Percentiles rank a stretch among this genome's conserved stretches.
Evolutionary conservation across 805 yeast genomes (phyloP).

Genomic region (Lipomyces chichibuensis): DNA sequence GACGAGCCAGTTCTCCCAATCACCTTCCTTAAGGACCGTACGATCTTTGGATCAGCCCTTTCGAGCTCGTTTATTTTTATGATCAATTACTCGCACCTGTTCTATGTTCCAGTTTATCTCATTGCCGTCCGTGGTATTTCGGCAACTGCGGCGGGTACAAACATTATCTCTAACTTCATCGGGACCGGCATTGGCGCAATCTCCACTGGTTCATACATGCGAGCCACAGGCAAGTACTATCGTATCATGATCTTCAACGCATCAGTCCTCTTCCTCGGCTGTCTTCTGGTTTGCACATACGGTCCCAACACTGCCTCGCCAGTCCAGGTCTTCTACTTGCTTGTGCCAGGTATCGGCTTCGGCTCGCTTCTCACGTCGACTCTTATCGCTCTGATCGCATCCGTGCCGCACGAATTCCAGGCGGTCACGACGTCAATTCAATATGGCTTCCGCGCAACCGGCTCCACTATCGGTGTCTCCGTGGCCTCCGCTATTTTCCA

Average conservation of each 20-base stretch:
- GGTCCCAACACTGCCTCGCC: constrained; percentile 39
- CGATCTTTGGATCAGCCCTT: constrained; percentile 66
- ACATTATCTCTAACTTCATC: constrained; percentile 58
- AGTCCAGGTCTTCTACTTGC: constrained; percentile 51
- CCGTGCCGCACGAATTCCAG: constrained; percentile 69
- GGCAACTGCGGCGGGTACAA: constrained; percentile 60
- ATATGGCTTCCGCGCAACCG: constrained; percentile 83
- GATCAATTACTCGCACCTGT: constrained; percentile 64
- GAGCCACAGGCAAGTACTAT: constrained; percentile 66
- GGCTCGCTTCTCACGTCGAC: constrained; percentile 72
- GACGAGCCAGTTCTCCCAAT: constrained; percentile 71
- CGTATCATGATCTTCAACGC: constrained; percentile 51
- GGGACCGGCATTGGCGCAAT: constrained; percentile 72
- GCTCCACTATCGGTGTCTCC: constrained; percentile 82
- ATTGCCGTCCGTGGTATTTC: constrained; percentile 56
- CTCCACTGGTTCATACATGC: constrained; percentile 68
- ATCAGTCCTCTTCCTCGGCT: constrained; percentile 53
- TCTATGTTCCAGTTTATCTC: constrained; percentile 71
- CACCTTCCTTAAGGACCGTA: constrained; percentile 57
- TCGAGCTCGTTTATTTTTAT: constrained; percentile 73
- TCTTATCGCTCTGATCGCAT: constrained; percentile 71
- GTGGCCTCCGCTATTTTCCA: constrained; percentile 69
- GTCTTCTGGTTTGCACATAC: constrained; percentile 43
- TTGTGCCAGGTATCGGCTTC: constrained; percentile 66
- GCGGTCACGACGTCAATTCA: constrained; percentile 89